A percentile compares a stretch with the other conserved stretches of the same genome.
Evolutionary conservation across 1,139 yeast species (phyloP).

Genomic region (Blastobotrys petasosporus): DNA sequence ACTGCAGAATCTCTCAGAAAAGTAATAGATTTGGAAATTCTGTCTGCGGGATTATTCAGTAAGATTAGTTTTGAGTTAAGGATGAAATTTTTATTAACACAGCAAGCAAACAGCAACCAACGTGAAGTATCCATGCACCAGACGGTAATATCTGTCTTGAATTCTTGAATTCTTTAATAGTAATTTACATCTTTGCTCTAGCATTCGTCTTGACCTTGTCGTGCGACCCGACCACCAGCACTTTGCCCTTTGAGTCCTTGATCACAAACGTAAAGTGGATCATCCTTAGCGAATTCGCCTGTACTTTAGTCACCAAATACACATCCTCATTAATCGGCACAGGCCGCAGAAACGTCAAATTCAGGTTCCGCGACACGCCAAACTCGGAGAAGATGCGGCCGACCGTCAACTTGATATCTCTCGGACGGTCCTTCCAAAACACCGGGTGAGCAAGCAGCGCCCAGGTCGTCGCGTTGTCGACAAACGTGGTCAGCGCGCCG

Average conservation of each 20-base stretch:
- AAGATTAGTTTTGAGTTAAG: too few species aligned
- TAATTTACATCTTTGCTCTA: neutral
- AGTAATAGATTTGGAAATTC: too few species aligned
- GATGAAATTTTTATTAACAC: too few species aligned
- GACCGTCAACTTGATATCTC: conserved; percentile 11
- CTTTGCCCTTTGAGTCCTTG: conserved; percentile 19
- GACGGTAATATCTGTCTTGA: too few species aligned
- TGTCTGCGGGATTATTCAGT: too few species aligned
- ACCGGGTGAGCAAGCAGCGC: conserved; percentile 25
- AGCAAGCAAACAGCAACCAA: too few species aligned
- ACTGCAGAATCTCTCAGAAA: too few species aligned
- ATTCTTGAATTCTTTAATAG: too few species aligned
- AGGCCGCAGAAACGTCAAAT: conserved; percentile 29
- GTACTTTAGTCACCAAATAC: conserved; percentile 21
- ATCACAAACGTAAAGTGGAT: conserved; percentile 21
- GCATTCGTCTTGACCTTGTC: conserved; percentile 28
- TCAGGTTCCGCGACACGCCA: conserved; percentile 29
- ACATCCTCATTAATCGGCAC: conserved; percentile 26
- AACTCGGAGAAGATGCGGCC: conserved; percentile 15
- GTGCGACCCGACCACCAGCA: conserved; percentile 27
- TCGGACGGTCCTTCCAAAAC: conserved; percentile 23
- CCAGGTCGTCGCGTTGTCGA: conserved; percentile 26
- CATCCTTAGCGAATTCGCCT: conserved; percentile 26
- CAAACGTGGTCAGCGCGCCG: conserved; percentile 32
- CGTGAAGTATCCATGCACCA: too few species aligned